phyloP scores from a whole-genome alignment of 345 rosid species.

The Citropsis articulata region DNA sequence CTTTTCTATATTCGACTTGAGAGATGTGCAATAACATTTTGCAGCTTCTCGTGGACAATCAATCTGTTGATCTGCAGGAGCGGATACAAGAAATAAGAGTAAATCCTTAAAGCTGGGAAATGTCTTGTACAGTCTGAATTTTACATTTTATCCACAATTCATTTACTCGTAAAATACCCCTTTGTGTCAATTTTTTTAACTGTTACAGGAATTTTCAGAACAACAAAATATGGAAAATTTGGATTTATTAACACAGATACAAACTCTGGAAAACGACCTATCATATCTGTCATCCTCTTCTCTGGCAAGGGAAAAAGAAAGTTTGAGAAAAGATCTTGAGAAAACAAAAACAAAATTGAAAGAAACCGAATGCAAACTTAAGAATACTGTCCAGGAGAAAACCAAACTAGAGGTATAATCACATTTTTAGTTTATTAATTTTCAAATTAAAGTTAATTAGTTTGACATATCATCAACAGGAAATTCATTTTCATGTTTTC shows the following conservation, averaged over 20 bases:
- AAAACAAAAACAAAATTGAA: constrained; percentile 74
- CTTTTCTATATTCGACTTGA: background rate
- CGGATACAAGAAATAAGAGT: constrained; percentile 45
- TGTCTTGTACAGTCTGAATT: constrained; percentile 17
- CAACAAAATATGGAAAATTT: constrained; percentile 54
- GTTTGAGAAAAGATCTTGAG: constrained; percentile 78
- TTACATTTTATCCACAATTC: background rate
- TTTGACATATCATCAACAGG: background rate
- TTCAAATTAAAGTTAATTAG: background rate
- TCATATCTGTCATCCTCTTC: constrained; percentile 54
- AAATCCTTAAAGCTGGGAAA: constrained; percentile 46
- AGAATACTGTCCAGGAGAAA: constrained; percentile 85
- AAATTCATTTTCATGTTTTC: constrained; percentile 10
- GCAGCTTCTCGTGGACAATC: constrained; percentile 52
- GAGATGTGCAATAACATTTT: constrained; percentile 1
- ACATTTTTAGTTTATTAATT: background rate
- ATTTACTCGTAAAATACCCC: background rate
- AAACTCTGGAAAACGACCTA: constrained; percentile 69
- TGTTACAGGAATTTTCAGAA: constrained; percentile 51
- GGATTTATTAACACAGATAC: constrained; percentile 53
- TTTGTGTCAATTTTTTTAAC: constrained; percentile 4
- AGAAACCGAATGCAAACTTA: constrained; percentile 81
- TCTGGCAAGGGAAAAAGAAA: constrained; percentile 75
- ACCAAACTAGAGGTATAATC: constrained; percentile 85
- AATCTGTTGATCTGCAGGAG: constrained; percentile 46